Evolutionary conservation across 257 asterid species (phyloP).

Genomic region (Solanum commersonii): DNA sequence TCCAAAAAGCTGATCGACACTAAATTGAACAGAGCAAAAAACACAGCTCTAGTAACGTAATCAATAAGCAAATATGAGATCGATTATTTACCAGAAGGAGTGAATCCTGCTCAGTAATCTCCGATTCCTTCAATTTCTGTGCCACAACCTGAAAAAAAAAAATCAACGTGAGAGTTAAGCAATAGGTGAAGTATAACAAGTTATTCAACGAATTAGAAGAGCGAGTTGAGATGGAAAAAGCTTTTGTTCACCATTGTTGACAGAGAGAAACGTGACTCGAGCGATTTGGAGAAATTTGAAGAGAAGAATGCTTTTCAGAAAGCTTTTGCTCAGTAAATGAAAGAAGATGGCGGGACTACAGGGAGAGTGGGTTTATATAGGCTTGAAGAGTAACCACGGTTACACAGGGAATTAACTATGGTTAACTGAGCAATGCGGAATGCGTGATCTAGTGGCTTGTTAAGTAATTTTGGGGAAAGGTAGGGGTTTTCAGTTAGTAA

Average conservation of each 20-base stretch:
- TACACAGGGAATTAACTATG: not conserved
- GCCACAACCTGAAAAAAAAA: slow-evolving; percentile 50
- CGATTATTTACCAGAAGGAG: slow-evolving; percentile 54
- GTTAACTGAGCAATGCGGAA: not conserved
- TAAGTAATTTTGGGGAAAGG: not conserved
- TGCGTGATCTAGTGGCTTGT: not conserved
- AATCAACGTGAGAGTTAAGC: not conserved
- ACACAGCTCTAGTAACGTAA: not conserved
- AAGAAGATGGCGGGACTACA: not conserved
- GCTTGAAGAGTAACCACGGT: not conserved
- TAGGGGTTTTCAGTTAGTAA: not conserved
- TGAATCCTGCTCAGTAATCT: slow-evolving; percentile 95
- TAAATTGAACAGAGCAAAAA: not conserved
- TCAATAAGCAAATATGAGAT: not conserved
- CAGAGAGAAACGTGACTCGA: not conserved
- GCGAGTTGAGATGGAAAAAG: not conserved
- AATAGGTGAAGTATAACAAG: not conserved
- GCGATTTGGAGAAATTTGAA: not conserved
- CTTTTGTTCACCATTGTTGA: not conserved
- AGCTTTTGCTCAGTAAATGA: not conserved
- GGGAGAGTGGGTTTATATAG: not conserved
- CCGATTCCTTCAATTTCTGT: slow-evolving; percentile 77
- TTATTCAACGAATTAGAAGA: not conserved
- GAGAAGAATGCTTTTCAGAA: not conserved
- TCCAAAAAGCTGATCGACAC: not conserved